phyloP scores from a whole-genome alignment of 2,329 filamentous ascomycete genomes.

The Cladorrhinum sp. region DNA sequence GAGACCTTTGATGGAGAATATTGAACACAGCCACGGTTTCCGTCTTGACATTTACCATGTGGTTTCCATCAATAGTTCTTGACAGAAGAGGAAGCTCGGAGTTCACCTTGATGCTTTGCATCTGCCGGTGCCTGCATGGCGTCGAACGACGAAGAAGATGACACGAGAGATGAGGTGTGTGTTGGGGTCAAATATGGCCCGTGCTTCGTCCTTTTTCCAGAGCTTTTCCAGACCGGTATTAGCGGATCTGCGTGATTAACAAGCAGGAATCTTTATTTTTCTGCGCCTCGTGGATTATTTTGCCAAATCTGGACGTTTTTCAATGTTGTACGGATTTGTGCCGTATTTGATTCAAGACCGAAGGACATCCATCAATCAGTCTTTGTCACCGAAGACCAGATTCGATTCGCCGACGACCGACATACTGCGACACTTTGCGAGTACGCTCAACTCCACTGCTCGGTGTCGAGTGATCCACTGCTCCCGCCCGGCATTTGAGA shows the following conservation, averaged over 20 bases:
- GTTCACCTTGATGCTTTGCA: not conserved
- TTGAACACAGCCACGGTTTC: constrained; percentile 5
- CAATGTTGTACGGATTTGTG: not conserved
- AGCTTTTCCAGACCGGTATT: constrained; percentile 5
- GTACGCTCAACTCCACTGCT: not conserved
- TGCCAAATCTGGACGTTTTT: constrained; percentile 6
- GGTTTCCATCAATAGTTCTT: not conserved
- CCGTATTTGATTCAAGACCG: not conserved
- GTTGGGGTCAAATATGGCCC: not conserved
- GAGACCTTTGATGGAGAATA: not conserved
- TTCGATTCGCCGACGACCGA: constrained; percentile 3
- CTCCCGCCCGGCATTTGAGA: not conserved
- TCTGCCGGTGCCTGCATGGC: constrained; percentile 5
- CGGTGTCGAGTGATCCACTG: not conserved
- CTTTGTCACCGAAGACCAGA: not conserved
- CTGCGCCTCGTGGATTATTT: constrained; percentile 12
- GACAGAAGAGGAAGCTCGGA: constrained; percentile 6
- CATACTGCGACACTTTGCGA: not conserved
- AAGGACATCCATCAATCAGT: not conserved
- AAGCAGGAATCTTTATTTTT: not conserved
- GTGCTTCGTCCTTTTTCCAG: constrained; percentile 6
- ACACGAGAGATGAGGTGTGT: not conserved
- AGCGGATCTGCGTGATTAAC: constrained; percentile 19
- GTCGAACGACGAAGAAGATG: not conserved
- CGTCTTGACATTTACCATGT: too few species aligned